Evolutionary conservation across 192 early-diverging fungal species (phyloP), one percentile per base, ranked within the genome.

Genomic region (Backusella tarrabulga): DNA sequence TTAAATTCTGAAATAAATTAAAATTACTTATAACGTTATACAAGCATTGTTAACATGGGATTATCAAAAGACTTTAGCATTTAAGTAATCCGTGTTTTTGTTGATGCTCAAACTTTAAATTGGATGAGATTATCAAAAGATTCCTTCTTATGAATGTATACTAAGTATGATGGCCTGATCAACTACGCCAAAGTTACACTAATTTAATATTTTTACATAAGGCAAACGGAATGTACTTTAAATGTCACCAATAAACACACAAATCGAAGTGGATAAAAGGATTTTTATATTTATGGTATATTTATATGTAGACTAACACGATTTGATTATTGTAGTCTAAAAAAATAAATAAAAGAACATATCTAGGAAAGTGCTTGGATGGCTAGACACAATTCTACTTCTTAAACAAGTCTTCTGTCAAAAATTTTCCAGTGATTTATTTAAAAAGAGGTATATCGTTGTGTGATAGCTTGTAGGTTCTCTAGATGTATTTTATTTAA

Each of bases 1-100:
- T 23, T 63, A 23, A 63, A 29, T 63, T 29, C 21, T 26, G 23
- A 63, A 63, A 63, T 63, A 63, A 63, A 63, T 63, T 63, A 63
- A 63, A 14, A 23, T 29, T 63, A 63, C 5, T 23, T 56, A 21
- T n/a, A 9, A 5, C 0, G 56, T 63, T 29, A 12, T 63, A 63
- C 56, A 63, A 63, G 11, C 56, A 63, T 63, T 63, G 23, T 26
- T 63, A 63, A 63, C 56, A 63, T 63, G 56, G 8, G 56, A 63
- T 63, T 63, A 63, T 63, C 56, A 26, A 63, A 63, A 63, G 9
- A 63, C 23, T 29, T 63, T 60, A 63, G 11, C 23, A 29, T 14
- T 63, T 23, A 63, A 63, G 56, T 12, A 63, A 21, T 29, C 21
- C 7, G 8, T 63, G 0, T 2, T 63, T 54, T 8, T 54, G 19